Conservation (phyloP, 225 moss, liverwort and hornwort species). For the Bryoerythrophyllum caledonicum region DNA sequence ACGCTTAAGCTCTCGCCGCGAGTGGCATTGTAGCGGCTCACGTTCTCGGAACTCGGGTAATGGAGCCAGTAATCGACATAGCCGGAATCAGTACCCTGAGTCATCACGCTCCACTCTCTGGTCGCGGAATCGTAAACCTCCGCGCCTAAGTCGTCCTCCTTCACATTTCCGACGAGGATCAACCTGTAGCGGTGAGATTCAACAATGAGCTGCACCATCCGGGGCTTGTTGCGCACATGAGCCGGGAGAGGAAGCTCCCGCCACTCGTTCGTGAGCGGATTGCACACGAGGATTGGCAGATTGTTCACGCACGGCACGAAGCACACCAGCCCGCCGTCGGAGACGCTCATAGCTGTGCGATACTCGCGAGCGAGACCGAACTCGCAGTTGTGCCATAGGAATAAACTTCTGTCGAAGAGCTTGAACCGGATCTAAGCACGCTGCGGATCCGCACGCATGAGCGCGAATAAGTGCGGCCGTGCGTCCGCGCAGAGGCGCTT, state of each 20-base stretch:
- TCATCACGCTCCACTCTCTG: constrained; percentile 22
- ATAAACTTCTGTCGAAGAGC: constrained; percentile 40
- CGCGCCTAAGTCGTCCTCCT: constrained; percentile 23
- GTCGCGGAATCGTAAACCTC: constrained; percentile 33
- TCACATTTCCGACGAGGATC: constrained; percentile 26
- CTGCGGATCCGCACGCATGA: constrained; percentile 36
- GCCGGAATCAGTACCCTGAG: constrained; percentile 27
- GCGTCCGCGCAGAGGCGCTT: constrained; percentile 42
- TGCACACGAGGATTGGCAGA: constrained; percentile 39
- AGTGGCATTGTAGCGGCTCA: constrained; percentile 21
- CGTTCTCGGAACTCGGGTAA: constrained; percentile 14
- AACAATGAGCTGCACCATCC: constrained; percentile 35
- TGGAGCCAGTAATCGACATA: constrained; percentile 31
- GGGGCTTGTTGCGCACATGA: constrained; percentile 29
- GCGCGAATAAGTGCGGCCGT: constrained; percentile 43
- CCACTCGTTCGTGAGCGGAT: constrained; percentile 47
- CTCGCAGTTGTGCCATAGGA: constrained; percentile 43
- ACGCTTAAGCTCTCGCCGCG: constrained; percentile 36
- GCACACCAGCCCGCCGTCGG: constrained; percentile 41
- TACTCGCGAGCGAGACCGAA: constrained; percentile 31
- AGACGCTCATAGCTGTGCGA: constrained; percentile 28
- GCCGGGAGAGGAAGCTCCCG: constrained; percentile 32
- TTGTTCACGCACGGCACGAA: constrained; percentile 23
- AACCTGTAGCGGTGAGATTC: constrained; percentile 21
- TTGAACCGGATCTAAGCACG: constrained; percentile 37